phyloP scores from a whole-genome alignment of 345 rosid species.

The Cochlearia excelsa region DNA sequence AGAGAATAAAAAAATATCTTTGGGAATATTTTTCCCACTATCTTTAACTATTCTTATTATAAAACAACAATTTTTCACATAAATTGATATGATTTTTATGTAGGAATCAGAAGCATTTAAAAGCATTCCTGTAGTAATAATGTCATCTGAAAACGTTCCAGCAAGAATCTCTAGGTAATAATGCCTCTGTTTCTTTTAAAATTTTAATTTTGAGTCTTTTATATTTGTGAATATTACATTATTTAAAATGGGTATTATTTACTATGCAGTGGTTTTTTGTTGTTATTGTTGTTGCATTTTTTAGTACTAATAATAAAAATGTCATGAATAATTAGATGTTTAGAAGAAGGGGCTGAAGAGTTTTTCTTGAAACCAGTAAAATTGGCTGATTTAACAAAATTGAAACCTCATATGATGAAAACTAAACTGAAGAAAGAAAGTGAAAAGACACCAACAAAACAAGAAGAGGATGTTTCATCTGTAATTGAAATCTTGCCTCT shows the following conservation, averaged over 20 bases:
- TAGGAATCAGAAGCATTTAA: constrained; percentile 67
- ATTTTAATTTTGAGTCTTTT: background rate
- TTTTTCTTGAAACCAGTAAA: constrained; percentile 84
- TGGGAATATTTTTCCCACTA: constrained; percentile 27
- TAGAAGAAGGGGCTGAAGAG: constrained; percentile 94
- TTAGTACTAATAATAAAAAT: background rate
- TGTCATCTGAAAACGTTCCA: constrained; percentile 91
- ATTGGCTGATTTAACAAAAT: constrained; percentile 73
- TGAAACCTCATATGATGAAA: constrained; percentile 54
- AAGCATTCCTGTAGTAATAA: constrained; percentile 82
- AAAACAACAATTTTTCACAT: constrained; percentile 4
- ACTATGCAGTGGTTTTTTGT: background rate
- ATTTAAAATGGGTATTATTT: background rate
- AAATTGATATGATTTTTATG: constrained; percentile 12
- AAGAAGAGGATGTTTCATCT: constrained; percentile 8
- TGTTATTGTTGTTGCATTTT: background rate
- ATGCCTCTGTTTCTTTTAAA: background rate
- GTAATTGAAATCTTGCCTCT: constrained; percentile 1
- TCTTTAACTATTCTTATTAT: constrained; percentile 5
- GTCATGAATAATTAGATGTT: constrained; percentile 43
- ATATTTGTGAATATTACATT: background rate
- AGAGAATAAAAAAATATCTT: constrained; percentile 5
- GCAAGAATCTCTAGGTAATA: constrained; percentile 65
- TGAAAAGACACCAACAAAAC: background rate
- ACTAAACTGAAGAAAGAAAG: constrained; percentile 25